These are phyloP conservation scores for Rheum nobile DNA, from an alignment of 148 eudicot genomes.

Conservation along the genomic window DNA sequence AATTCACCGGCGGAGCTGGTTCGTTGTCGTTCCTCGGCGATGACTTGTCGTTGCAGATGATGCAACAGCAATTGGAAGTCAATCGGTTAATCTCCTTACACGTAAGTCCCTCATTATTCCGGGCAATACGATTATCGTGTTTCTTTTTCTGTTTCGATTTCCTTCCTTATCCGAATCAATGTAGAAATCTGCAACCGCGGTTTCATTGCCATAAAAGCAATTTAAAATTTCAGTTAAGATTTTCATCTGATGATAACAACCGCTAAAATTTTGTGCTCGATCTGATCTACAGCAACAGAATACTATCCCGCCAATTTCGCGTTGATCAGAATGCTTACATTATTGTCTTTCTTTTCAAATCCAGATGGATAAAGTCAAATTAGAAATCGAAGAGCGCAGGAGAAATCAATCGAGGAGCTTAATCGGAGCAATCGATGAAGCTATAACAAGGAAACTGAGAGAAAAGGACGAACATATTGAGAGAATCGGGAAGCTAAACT, in stretches of 20 bases:
- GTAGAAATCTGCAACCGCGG: neutral
- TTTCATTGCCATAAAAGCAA: neutral
- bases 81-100: constrained; percentile 54
- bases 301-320: neutral
- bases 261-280: neutral
- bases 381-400: constrained; percentile 44
- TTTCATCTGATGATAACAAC: neutral
- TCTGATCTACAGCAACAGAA: neutral
- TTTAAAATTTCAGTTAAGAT: neutral
- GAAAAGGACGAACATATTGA: constrained; percentile 49
- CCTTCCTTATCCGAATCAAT: neutral
- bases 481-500: constrained; percentile 41
- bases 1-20: constrained; percentile 2
- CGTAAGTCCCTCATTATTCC: constrained; percentile 20
- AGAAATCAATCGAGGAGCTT: constrained; percentile 31
- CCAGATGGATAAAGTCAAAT: constrained; percentile 54
- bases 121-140: neutral
- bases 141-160: neutral
- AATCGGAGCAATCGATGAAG: constrained; percentile 36
- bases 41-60: constrained; percentile 52
- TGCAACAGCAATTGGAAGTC: constrained; percentile 53
- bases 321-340: neutral
- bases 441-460: constrained; percentile 30
- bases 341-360: neutral
- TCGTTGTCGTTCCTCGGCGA: constrained; percentile 45